A percentile compares a stretch with the other conserved stretches of the same genome.
phyloP scores from a whole-genome alignment of 1,139 yeast genomes.

The Diutina scorzettiae region DNA sequence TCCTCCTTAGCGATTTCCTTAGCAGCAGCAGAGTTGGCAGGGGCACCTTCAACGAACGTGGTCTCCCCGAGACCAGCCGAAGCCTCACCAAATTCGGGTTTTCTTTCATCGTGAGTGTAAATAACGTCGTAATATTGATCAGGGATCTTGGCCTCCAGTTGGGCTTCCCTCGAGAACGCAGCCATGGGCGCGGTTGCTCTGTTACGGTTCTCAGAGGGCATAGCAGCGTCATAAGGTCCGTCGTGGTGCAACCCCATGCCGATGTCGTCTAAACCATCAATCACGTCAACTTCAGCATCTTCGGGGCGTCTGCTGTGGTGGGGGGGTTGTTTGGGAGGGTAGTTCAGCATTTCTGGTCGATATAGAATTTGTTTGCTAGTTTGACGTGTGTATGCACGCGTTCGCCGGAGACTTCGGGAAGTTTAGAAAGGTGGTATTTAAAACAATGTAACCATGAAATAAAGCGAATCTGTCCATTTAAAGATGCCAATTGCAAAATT shows the following conservation, averaged over 20 bases:
- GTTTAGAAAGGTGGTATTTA: too few species aligned
- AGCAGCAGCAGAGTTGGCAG: neutral
- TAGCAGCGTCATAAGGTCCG: conserved; percentile 4
- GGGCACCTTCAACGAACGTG: conserved; percentile 1
- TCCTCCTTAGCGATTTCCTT: neutral
- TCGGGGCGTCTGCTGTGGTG: neutral
- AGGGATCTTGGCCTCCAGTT: neutral
- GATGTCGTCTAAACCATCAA: conserved; percentile 1
- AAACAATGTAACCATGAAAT: too few species aligned
- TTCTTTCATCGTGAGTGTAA: neutral
- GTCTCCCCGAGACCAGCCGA: neutral
- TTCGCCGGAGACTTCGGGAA: too few species aligned
- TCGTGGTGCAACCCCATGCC: conserved; percentile 6
- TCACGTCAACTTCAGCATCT: neutral
- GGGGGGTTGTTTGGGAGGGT: neutral
- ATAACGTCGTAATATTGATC: neutral
- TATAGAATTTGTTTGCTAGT: neutral
- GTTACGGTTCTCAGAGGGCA: conserved; percentile 5
- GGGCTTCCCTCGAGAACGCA: neutral
- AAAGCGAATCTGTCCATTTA: too few species aligned
- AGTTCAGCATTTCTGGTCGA: neutral
- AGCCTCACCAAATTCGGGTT: neutral
- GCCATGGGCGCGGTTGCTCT: conserved; percentile 3
- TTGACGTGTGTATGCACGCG: too few species aligned
- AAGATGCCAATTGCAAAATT: too few species aligned